These are phyloP conservation scores for Trichoderma citrinoviride DNA, from an alignment of 2,329 filamentous ascomycete genomes.

Conservation along the genomic window DNA sequence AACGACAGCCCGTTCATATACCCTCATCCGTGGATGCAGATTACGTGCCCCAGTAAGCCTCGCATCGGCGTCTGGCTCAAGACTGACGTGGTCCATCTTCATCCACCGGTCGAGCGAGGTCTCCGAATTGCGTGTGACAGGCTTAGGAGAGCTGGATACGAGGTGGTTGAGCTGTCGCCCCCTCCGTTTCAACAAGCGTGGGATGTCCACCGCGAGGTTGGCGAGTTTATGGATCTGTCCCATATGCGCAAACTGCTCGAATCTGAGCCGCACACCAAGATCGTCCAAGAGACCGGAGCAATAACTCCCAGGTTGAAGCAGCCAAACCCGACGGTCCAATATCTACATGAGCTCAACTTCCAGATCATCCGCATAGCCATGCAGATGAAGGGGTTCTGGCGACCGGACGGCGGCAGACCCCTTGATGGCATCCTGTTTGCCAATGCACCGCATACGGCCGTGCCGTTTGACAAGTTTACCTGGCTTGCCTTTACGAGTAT, in stretches of 20 bases:
- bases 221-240: background rate
- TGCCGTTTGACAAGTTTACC: background rate
- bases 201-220: background rate
- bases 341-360: background rate
- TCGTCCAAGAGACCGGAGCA: background rate
- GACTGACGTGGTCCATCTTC: background rate
- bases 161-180: background rate
- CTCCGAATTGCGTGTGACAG: background rate
- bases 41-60: background rate
- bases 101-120: background rate
- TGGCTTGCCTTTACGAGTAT: background rate
- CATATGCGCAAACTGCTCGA: background rate
- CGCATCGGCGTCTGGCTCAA: background rate
- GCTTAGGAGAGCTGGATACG: background rate
- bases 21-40: background rate
- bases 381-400: constrained; percentile 1
- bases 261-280: background rate
- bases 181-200: background rate
- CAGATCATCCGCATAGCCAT: background rate
- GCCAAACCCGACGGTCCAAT: background rate
- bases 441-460: background rate
- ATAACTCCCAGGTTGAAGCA: background rate
- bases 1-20: background rate
- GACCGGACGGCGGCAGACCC: background rate
- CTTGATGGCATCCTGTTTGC: background rate